Conservation (phyloP, 2,329 filamentous ascomycete genomes). For the Penicillium italicum region DNA sequence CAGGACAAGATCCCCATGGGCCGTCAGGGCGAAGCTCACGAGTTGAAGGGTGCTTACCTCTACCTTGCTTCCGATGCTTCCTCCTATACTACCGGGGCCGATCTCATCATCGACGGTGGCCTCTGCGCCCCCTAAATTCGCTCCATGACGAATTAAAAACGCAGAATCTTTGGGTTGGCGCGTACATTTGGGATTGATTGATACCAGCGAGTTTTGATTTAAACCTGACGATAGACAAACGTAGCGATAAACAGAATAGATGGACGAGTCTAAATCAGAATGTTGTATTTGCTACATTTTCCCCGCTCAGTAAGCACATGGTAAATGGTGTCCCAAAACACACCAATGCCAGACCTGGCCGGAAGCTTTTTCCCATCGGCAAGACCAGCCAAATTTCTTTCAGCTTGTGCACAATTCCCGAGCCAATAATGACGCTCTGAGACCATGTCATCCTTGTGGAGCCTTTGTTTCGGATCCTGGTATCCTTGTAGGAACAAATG, state of each 20-base stretch:
- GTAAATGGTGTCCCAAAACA: not conserved
- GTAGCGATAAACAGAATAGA: not conserved
- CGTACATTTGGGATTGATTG: not conserved
- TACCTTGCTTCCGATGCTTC: slow-evolving; percentile 78
- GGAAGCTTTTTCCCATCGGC: not conserved
- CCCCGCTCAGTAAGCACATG: not conserved
- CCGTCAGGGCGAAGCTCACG: slow-evolving; percentile 66
- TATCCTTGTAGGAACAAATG: not conserved
- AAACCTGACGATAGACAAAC: slow-evolving; percentile 6
- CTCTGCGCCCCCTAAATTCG: slow-evolving; percentile 46
- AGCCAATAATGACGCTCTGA: not conserved
- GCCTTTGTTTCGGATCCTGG: too few species aligned
- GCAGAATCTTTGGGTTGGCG: not conserved
- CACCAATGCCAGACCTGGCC: not conserved
- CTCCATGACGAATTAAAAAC: not conserved
- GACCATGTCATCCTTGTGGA: not conserved
- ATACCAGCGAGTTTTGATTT: not conserved
- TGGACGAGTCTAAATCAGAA: not conserved
- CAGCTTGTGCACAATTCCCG: slow-evolving; percentile 1
- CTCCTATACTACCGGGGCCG: slow-evolving; percentile 74
- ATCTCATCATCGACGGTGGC: slow-evolving; percentile 73
- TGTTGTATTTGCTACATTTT: not conserved
- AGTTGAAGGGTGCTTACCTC: slow-evolving; percentile 79
- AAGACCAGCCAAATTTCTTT: not conserved
- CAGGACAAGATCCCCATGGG: slow-evolving; percentile 77